Evolutionary conservation across 495 filamentous ascomycete genomes (phyloP).

Genomic region (Neurospora hispaniola): DNA sequence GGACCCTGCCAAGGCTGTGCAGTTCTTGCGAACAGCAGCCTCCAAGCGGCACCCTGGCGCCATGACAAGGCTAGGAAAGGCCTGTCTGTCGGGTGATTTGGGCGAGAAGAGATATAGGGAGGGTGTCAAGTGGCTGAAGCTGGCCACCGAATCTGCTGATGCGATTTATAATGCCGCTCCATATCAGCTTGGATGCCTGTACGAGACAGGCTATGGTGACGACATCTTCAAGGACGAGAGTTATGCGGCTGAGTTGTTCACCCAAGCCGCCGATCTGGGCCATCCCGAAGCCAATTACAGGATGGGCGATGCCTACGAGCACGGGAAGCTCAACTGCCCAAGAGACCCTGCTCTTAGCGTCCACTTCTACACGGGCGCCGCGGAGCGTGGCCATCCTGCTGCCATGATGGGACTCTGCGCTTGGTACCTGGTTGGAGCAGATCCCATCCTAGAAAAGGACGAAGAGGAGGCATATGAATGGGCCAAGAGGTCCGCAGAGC

Average conservation of each 20-base stretch:
- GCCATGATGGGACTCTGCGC: conserved; percentile 99
- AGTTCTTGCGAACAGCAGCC: conserved; percentile 83
- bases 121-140: conserved; percentile 93
- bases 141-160: conserved; percentile 81
- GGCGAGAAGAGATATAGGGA: conserved; percentile 82
- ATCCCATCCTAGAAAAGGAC: conserved; percentile 86
- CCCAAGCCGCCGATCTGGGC: conserved; percentile 85
- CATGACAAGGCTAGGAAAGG: conserved; percentile 82
- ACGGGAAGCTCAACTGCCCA: conserved; percentile 78
- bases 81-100: conserved; percentile 80
- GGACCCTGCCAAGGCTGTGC: conserved; percentile 79
- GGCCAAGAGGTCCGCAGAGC: conserved; percentile 75
- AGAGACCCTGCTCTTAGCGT: conserved; percentile 87
- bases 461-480: conserved; percentile 96
- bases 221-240: conserved; percentile 82
- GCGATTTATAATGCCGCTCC: conserved; percentile 84
- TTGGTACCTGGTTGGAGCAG: conserved; percentile 95
- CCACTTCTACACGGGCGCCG: conserved; percentile 92
- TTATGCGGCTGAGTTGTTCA: conserved; percentile 91
- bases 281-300: conserved; percentile 74
- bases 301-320: conserved; percentile 95
- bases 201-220: conserved; percentile 81
- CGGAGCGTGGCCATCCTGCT: conserved; percentile 66
- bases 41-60: conserved; percentile 92
- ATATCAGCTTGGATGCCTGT: conserved; percentile 79